phyloP scores from a whole-genome alignment of 495 filamentous ascomycete species.

The Rhizodiscina lignyota region DNA sequence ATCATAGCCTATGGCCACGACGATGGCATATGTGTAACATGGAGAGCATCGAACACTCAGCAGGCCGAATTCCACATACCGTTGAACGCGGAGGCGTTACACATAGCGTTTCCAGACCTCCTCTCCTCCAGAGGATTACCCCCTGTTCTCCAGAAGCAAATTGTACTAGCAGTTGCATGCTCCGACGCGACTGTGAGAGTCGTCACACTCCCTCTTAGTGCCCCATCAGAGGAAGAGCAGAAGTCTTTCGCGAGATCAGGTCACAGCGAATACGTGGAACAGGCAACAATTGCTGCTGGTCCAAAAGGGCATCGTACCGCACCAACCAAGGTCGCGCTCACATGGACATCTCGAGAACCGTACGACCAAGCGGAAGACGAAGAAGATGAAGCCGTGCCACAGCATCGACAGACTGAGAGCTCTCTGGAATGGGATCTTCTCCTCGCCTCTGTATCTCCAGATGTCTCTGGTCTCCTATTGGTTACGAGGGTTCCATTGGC shows the following conservation, averaged over 20 bases:
- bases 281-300: slow-evolving; percentile 5
- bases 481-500: slow-evolving; percentile 34
- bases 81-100: slow-evolving; percentile 19
- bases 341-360: slow-evolving; percentile 35
- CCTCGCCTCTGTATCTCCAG: slow-evolving; percentile 45
- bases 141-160: slow-evolving; percentile 39
- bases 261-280: slow-evolving; percentile 8
- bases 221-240: slow-evolving; percentile 41
- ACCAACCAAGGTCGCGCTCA: slow-evolving; percentile 48
- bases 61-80: slow-evolving; percentile 21
- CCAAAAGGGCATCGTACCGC: slow-evolving; percentile 14
- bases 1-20: slow-evolving; percentile 73
- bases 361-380: slow-evolving; percentile 14
- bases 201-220: slow-evolving; percentile 53
- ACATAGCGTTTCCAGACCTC: slow-evolving; percentile 18
- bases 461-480: slow-evolving; percentile 46
- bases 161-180: slow-evolving; percentile 57
- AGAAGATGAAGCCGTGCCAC: slow-evolving; percentile 4
- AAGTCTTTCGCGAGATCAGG: background rate
- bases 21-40: slow-evolving; percentile 57
- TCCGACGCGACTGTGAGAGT: slow-evolving; percentile 51
- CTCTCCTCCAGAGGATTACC: slow-evolving; percentile 32
- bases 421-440: slow-evolving; percentile 32
- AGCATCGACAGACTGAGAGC: slow-evolving; percentile 1
- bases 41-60: no score